phyloP scores from a whole-genome alignment of 352 stramenopile species.

The Elongisporangium prolatum region DNA sequence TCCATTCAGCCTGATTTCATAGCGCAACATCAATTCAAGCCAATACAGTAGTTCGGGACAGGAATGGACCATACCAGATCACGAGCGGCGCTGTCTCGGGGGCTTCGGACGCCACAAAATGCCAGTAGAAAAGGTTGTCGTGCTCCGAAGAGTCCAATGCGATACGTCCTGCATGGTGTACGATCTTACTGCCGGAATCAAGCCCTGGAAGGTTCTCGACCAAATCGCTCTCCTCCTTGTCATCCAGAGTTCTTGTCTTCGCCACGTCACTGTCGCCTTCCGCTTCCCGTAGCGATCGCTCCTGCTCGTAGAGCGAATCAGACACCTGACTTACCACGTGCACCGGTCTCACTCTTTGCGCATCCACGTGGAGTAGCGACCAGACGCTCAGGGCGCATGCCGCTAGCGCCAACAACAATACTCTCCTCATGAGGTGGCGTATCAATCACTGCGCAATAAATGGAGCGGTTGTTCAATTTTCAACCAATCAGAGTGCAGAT shows the following conservation, averaged over 20 bases:
- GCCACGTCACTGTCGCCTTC: not conserved
- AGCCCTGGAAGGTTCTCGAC: slow-evolving; percentile 51
- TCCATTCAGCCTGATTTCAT: slow-evolving; percentile 55
- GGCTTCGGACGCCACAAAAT: slow-evolving; percentile 47
- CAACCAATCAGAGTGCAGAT: not conserved
- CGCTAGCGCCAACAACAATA: not conserved
- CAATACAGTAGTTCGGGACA: too few species aligned
- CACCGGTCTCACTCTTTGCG: not conserved
- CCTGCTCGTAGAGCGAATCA: not conserved
- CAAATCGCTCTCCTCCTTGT: slow-evolving; percentile 26
- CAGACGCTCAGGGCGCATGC: not conserved
- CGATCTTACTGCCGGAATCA: slow-evolving; percentile 38
- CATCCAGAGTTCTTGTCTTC: slow-evolving; percentile 7
- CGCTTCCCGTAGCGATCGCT: not conserved
- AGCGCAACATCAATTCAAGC: too few species aligned
- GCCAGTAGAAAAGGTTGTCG: slow-evolving; percentile 81
- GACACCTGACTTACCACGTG: not conserved
- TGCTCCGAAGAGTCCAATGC: slow-evolving; percentile 34
- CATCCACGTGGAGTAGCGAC: not conserved
- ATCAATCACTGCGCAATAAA: not conserved
- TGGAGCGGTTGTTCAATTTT: not conserved
- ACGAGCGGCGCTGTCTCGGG: slow-evolving; percentile 52
- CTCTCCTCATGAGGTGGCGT: not conserved
- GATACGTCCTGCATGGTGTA: slow-evolving; percentile 65
- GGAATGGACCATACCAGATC: slow-evolving; percentile 42